These are phyloP conservation scores for Eleusine coracana DNA, from an alignment of 176 grass and related monocot genomes.

Conservation along the genomic window DNA sequence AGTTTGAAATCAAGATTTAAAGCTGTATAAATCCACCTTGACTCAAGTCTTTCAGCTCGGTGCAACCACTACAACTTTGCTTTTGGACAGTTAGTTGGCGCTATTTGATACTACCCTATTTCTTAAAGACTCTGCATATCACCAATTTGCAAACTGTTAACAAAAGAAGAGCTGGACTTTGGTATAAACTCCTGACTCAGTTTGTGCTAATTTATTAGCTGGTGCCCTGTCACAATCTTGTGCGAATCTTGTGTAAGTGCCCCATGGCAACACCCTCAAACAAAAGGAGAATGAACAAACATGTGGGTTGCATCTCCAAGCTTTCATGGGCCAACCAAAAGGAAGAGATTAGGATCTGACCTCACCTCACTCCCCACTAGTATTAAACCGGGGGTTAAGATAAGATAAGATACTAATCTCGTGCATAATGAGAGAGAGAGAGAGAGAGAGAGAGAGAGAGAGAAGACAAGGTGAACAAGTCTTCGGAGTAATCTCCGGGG, in stretches of 20 bases:
- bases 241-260: constrained; percentile 36
- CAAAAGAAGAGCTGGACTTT: constrained; percentile 9
- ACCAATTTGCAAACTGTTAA: background rate
- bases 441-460: background rate
- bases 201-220: background rate
- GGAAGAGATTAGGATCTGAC: constrained; percentile 23
- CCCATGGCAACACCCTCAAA: constrained; percentile 39
- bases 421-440: background rate
- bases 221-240: constrained; percentile 40
- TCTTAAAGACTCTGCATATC: constrained; percentile 32
- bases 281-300: background rate
- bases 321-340: constrained; percentile 44
- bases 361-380: background rate
- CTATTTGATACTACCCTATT: background rate
- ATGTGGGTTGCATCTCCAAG: constrained; percentile 37
- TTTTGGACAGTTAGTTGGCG: no score
- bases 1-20: no score
- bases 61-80: constrained; percentile 7
- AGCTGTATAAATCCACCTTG: no score
- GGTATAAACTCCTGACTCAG: constrained; percentile 21
- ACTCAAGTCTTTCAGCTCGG: no score
- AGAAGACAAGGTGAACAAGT: constrained; percentile 25
- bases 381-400: constrained; percentile 31
- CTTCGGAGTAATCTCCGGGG: constrained; percentile 24
- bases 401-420: constrained; percentile 47